phyloP scores from a whole-genome alignment of 2,329 filamentous ascomycete genomes.

The Talaromyces sp. region DNA sequence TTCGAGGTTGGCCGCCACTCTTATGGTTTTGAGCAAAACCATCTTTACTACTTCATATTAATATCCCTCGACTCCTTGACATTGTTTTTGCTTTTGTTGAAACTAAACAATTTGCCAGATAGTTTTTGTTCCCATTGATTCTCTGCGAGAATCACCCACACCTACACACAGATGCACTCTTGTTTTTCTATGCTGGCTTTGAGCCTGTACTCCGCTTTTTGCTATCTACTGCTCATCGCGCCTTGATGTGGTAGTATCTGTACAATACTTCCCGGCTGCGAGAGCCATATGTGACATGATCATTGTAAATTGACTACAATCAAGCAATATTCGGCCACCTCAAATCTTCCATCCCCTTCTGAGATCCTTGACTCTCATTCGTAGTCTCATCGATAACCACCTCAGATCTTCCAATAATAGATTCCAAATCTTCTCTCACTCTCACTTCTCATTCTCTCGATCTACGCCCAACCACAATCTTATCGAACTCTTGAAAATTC shows the following conservation, averaged over 20 bases:
- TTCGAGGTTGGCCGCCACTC: constrained; percentile 10
- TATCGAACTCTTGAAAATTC: neutral
- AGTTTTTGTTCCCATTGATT: constrained; percentile 23
- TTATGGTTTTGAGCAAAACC: constrained; percentile 16
- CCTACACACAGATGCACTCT: constrained; percentile 13
- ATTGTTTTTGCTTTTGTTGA: constrained; percentile 18
- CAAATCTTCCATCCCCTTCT: neutral
- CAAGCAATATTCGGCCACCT: constrained; percentile 13
- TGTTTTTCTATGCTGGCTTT: constrained; percentile 5
- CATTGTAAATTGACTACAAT: constrained; percentile 1
- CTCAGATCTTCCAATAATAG: neutral
- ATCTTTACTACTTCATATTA: neutral
- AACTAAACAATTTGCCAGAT: constrained; percentile 27
- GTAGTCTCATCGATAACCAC: neutral
- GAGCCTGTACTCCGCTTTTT: neutral
- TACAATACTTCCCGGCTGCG: constrained; percentile 10
- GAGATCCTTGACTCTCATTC: neutral
- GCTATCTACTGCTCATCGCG: constrained; percentile 2
- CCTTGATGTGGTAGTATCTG: constrained; percentile 12
- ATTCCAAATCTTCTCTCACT: neutral
- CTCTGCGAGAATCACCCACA: constrained; percentile 32
- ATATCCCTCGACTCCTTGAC: constrained; percentile 29
- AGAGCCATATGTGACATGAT: constrained; percentile 2
- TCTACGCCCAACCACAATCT: neutral
- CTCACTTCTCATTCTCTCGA: neutral